Evolutionary conservation across 768 basidiomycete genomes (phyloP).

Genomic region (Termitomyces sp.): DNA sequence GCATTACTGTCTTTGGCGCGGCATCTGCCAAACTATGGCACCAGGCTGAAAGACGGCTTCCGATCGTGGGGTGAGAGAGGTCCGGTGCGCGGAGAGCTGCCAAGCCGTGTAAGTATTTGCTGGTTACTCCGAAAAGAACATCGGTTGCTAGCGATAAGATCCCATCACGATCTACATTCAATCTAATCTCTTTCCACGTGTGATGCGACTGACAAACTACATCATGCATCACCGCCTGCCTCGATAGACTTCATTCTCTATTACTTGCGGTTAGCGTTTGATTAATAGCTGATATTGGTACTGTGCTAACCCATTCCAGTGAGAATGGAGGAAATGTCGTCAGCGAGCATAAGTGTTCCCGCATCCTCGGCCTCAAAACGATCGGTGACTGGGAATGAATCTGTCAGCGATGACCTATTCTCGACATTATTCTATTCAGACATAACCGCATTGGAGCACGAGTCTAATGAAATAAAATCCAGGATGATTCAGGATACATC

Average conservation of each 20-base stretch:
- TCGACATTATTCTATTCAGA: constrained; percentile 1
- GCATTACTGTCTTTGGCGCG: no score
- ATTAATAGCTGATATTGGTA: no score
- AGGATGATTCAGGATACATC: neutral
- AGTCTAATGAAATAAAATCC: neutral
- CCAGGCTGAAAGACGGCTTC: no score
- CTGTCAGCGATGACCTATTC: neutral
- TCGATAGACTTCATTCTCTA: neutral
- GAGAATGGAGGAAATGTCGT: neutral
- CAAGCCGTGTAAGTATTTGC: no score
- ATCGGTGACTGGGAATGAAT: neutral
- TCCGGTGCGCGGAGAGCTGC: no score
- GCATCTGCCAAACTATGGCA: no score
- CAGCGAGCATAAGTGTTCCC: neutral
- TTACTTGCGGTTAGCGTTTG: neutral
- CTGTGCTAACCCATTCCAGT: neutral
- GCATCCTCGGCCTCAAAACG: neutral
- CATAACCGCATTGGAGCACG: neutral
- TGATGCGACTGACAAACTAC: neutral
- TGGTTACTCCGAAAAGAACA: no score
- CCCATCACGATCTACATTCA: neutral
- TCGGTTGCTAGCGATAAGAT: neutral
- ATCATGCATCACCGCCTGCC: neutral
- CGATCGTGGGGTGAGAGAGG: no score
- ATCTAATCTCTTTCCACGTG: constrained; percentile 2